Base-by-base conservation (phyloP, 73 alveolate genomes). In the Strombidium stylifer region DNA sequence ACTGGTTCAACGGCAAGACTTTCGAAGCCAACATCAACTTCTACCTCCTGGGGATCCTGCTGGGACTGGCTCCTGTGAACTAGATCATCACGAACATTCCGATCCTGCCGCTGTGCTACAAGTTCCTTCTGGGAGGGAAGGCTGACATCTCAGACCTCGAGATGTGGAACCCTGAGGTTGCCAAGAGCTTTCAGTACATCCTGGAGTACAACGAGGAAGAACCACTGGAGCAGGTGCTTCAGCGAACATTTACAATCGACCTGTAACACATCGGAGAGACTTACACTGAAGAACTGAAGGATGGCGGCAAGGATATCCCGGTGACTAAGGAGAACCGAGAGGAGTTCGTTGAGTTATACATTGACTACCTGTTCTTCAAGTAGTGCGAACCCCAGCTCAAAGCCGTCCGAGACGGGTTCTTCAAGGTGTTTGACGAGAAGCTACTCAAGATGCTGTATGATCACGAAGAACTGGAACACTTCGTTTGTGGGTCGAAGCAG, bases 41-140 rank as follows among this genome's bases (percentile, higher is more conserved):
- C 73, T 97, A 92, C 65, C 81, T 94, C 46, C 74, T 94, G 11
- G 99, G 99, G 10, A 79, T 75, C 14, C 73, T 96, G 21, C 60
- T 96, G 79, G 99, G 99, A 12, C 82, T 96, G 14, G 98, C 99
- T 10, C 84, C 92, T 41, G 93, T 86, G 84, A 96, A 96, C 80
- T 54, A 84, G 44, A 81, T 81, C 40, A 86, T 93, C 2, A 79
- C 94, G 40, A 98, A 96, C 81, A 70, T 96, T 12, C 92, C 94
- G 62, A 73, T 96, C 41, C 99, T 98, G 16, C 56, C 84, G 70
- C 96, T 87, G 14, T 84, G 86, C 54, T 96, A 93, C 60, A 95
- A 93, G 68, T 91, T 87, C 60, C 74, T 95, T 11, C 67, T 87
- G 26, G 92, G 91, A 5, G 69, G 54, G 0, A 57, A 81, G 32